These are phyloP conservation scores for Pistacia integerrima DNA, from an alignment of 345 rosid species.

Conservation along the genomic window DNA sequence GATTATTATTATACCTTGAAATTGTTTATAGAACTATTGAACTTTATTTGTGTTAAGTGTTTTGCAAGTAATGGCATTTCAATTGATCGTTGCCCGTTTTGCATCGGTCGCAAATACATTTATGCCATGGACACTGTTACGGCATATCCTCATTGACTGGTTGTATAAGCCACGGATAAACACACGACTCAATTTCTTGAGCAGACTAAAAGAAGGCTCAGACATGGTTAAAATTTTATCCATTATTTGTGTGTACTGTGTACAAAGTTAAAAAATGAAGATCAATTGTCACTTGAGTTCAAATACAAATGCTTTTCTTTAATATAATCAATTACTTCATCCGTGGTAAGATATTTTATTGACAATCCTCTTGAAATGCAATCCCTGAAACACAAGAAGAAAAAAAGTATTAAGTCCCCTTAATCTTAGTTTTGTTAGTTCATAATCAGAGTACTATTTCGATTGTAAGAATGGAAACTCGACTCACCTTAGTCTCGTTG, in stretches of 20 bases:
- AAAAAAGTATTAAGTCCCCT: neutral
- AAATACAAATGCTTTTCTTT: constrained; percentile 50
- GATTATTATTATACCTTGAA: too few relatives aligned
- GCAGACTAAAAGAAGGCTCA: too few relatives aligned
- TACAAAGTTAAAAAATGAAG: neutral
- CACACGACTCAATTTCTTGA: too few relatives aligned
- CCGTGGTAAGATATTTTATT: constrained; percentile 71
- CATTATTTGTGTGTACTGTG: neutral
- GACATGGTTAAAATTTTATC: too few relatives aligned
- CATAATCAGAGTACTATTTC: neutral
- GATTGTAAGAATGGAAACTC: neutral
- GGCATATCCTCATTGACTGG: too few relatives aligned
- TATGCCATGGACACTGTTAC: too few relatives aligned
- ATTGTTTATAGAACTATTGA: too few relatives aligned
- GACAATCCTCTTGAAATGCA: constrained; percentile 76
- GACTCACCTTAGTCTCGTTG: constrained; percentile 70
- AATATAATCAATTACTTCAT: constrained; percentile 66
- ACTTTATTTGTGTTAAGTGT: too few relatives aligned
- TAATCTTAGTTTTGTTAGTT: neutral
- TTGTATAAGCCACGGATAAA: too few relatives aligned
- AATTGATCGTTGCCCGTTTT: too few relatives aligned
- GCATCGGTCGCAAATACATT: too few relatives aligned
- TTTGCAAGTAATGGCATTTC: too few relatives aligned
- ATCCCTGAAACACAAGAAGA: constrained; percentile 50
- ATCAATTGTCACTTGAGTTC: constrained; percentile 17